A percentile compares a stretch with the other conserved stretches of the same genome.
Conservation (phyloP, 2,329 filamentous ascomycete species). For the Pseudonectria foliicola region DNA sequence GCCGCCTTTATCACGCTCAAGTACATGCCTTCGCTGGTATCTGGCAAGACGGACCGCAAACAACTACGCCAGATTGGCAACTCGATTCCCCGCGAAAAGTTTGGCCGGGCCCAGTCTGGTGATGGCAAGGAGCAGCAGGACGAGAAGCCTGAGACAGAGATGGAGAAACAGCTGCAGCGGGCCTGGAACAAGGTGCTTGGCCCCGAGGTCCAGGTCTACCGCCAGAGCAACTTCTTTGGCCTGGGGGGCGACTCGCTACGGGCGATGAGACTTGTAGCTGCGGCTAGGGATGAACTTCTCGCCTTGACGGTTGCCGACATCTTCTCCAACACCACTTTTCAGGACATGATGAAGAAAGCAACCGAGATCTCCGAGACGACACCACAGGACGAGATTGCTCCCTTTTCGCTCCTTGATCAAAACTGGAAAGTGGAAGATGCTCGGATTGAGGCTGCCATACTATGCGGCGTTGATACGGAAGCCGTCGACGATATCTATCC, state of each 20-base stretch:
- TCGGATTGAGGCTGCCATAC: conserved; percentile 29
- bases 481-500: conserved; percentile 45
- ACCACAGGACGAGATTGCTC: conserved; percentile 17
- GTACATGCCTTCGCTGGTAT: conserved; percentile 40
- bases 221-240: conserved; percentile 38
- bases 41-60: conserved; percentile 44
- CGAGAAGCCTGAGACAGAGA: conserved; percentile 30
- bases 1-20: conserved; percentile 38
- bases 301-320: conserved; percentile 38
- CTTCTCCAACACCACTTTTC: conserved; percentile 38
- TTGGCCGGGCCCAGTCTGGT: conserved; percentile 23
- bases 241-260: conserved; percentile 44
- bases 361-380: conserved; percentile 15
- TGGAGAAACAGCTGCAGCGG: conserved; percentile 30
- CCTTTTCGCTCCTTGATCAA: conserved; percentile 34
- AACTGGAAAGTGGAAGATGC: conserved; percentile 29
- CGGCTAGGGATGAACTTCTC: conserved; percentile 32
- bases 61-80: conserved; percentile 38
- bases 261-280: conserved; percentile 44
- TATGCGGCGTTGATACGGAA: conserved; percentile 30
- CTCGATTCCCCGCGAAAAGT: conserved; percentile 33
- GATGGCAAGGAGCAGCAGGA: conserved; percentile 16
- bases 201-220: conserved; percentile 25
- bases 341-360: conserved; percentile 33
- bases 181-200: conserved; percentile 34